Evolutionary conservation across 805 yeast species (phyloP).

Genomic region (Nadsonia fulvescens): DNA sequence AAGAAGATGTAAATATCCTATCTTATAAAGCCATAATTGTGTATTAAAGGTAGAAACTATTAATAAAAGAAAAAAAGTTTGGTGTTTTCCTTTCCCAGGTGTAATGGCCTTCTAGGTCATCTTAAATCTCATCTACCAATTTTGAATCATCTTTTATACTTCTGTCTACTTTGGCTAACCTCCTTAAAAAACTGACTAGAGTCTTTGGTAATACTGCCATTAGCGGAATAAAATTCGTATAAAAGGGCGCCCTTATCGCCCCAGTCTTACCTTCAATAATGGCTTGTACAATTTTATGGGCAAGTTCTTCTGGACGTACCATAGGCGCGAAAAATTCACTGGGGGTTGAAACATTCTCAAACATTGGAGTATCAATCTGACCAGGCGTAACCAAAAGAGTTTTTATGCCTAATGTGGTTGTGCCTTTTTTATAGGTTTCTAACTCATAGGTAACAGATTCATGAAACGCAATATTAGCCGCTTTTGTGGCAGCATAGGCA

Average conservation of each 20-base stretch:
- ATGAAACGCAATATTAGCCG: slow-evolving; percentile 71
- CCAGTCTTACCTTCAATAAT: slow-evolving; percentile 46
- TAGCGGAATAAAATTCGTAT: slow-evolving; percentile 55
- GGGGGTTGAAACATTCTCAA: slow-evolving; percentile 57
- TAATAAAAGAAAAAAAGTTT: no score
- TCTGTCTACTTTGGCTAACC: no score
- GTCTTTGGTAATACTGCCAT: no score
- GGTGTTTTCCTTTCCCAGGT: no score
- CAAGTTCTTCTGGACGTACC: slow-evolving; percentile 49
- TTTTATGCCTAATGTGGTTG: slow-evolving; percentile 14
- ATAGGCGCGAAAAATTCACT: slow-evolving; percentile 66
- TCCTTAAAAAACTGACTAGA: no score
- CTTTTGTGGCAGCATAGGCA: slow-evolving; percentile 81
- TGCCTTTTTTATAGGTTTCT: slow-evolving; percentile 3
- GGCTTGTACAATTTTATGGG: slow-evolving; percentile 35
- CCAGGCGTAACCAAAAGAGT: slow-evolving; percentile 64
- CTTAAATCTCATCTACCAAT: no score
- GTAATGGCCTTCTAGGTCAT: no score
- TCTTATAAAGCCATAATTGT: no score
- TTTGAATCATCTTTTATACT: no score
- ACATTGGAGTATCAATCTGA: slow-evolving; percentile 62
- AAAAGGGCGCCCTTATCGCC: slow-evolving; percentile 55
- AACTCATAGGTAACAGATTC: slow-evolving; percentile 56
- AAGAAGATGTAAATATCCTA: no score
- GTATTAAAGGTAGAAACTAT: no score